Evolutionary conservation across 2,329 filamentous ascomycete genomes (phyloP), one percentile per base, ranked within the genome.

Genomic region (Knufia fluminis): DNA sequence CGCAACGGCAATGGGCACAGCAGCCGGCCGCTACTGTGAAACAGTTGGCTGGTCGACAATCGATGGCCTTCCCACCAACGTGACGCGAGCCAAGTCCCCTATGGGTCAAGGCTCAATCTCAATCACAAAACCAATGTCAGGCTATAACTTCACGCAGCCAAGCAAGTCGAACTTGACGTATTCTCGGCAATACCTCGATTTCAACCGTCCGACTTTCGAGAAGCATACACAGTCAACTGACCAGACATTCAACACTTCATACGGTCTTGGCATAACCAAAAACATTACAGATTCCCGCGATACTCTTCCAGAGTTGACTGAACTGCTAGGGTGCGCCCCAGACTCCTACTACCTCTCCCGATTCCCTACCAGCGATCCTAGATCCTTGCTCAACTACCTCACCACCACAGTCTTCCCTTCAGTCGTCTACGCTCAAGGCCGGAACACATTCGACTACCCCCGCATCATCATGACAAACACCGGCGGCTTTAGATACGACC

Each of bases 1-100:
- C 59, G 71, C 77, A 49, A 74, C 72, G 57, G 74, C 77, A 4
- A 79, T 80, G 3, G 79, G 73, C 0, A 68, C 84, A 7, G 80
- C 82, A 57, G 78, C 79, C 2, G 80, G 78, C 4, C 72, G 78
- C 46, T 85, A 83, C 63, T 84, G 80, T 60, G 81, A 85, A 65
- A 84, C 80, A 1, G 68, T 84, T 0, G 81, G 81, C 20, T 85
- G 79, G 77, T 61, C 83, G 19, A 76, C 79, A n/a, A 75, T 84
- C 66, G 74, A 72, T 44, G 80, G 80, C 14, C 75, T 84, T 55
- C 62, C 74, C 46, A 67, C 65, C 1, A 64, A 62, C 22, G 52
- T 54, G n/a, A 57, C 55, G 6, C 43, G 49, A 17, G 55, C 55
- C 10, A 54, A 53, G 33, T 55, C 55, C 8, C 55, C 55, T 1